A percentile compares a stretch with the other conserved stretches of the same genome.
Evolutionary conservation across 2,329 filamentous ascomycete species (phyloP).

Genomic region (Didymella pomorum): DNA sequence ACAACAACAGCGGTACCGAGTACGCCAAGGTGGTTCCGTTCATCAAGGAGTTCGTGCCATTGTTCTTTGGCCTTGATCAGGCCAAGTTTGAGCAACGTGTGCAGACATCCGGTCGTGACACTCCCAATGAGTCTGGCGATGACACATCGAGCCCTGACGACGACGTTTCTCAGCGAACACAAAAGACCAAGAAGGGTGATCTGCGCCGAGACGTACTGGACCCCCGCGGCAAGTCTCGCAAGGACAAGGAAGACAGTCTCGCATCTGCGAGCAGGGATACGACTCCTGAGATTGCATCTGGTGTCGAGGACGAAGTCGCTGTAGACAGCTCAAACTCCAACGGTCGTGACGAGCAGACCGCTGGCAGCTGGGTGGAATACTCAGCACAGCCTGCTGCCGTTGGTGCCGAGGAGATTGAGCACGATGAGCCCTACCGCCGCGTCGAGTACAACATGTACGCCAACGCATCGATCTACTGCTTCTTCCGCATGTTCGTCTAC

Average conservation of each 20-base stretch:
- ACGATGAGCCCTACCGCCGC: constrained; percentile 81
- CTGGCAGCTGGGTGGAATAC: constrained; percentile 70
- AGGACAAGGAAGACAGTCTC: constrained; percentile 81
- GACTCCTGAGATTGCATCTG: constrained; percentile 82
- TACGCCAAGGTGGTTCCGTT: constrained; percentile 56
- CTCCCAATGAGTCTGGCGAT: constrained; percentile 60
- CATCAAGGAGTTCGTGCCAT: constrained; percentile 59
- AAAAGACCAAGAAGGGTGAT: constrained; percentile 71
- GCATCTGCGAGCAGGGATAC: constrained; percentile 84
- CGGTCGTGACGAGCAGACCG: constrained; percentile 67
- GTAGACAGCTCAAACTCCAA: constrained; percentile 65
- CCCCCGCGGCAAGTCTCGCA: constrained; percentile 73
- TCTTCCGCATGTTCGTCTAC: constrained; percentile 92
- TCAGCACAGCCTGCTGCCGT: constrained; percentile 63
- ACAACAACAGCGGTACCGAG: constrained; percentile 54
- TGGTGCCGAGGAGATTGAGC: constrained; percentile 70
- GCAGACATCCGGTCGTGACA: constrained; percentile 50
- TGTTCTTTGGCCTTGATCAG: constrained; percentile 59
- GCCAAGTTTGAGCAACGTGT: constrained; percentile 73
- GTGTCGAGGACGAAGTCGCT: constrained; percentile 77
- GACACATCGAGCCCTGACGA: constrained; percentile 74
- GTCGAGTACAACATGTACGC: constrained; percentile 88
- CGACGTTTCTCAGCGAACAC: constrained; percentile 69
- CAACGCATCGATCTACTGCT: constrained; percentile 91
- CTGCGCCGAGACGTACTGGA: constrained; percentile 89